Conservation (phyloP, 441 rosid species). For the Flueggea neowawraea region DNA sequence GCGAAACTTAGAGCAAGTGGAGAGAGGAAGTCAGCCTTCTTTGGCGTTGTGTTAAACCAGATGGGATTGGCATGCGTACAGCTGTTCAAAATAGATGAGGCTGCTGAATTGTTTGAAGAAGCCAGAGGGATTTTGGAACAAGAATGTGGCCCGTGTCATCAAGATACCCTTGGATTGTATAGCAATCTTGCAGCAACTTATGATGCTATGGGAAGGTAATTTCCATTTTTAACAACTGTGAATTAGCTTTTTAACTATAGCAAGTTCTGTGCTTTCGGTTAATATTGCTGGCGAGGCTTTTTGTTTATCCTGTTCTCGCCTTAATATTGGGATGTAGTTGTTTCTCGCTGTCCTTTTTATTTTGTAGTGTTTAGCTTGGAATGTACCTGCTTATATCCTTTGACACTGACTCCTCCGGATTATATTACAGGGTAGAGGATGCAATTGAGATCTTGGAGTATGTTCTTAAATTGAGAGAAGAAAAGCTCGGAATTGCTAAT, state of each 20-base stretch:
- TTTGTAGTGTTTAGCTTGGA: too few species aligned
- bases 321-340: too few species aligned
- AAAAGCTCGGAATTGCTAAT: slow-evolving; percentile 93
- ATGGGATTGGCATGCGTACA: slow-evolving; percentile 98
- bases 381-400: neutral
- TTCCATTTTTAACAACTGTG: slow-evolving; percentile 6
- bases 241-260: too few species aligned
- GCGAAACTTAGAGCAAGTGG: slow-evolving; percentile 80
- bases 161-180: slow-evolving; percentile 91
- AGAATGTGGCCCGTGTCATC: slow-evolving; percentile 96
- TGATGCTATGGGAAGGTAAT: slow-evolving; percentile 99
- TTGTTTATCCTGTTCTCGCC: too few species aligned
- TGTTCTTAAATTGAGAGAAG: slow-evolving; percentile 90
- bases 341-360: too few species aligned
- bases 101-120: slow-evolving; percentile 90
- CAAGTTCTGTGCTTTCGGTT: too few species aligned
- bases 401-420: slow-evolving; percentile 7
- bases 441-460: slow-evolving; percentile 93
- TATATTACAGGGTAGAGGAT: slow-evolving; percentile 75
- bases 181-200: slow-evolving; percentile 98
- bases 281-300: too few species aligned
- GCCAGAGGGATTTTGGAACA: slow-evolving; percentile 82
- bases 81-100: slow-evolving; percentile 94
- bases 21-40: slow-evolving; percentile 91
- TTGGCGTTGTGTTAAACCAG: slow-evolving; percentile 95